phyloP scores from a whole-genome alignment of 2,329 filamentous ascomycete genomes.

The Ceratocystis papillata region DNA sequence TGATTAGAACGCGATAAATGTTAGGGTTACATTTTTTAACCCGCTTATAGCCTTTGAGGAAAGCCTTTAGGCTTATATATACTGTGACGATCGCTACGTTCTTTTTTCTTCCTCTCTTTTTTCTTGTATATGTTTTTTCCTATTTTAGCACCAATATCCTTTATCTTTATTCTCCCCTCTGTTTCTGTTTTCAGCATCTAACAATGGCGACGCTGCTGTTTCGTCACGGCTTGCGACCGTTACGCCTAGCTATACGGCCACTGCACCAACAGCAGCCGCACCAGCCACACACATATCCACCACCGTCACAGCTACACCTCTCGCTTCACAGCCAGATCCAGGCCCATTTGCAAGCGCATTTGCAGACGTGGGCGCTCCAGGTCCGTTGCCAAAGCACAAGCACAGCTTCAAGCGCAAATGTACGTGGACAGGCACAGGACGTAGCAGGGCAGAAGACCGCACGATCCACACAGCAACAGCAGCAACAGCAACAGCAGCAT shows the following conservation, averaged over 20 bases:
- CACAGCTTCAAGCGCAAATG: background rate
- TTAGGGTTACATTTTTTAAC: too few species aligned
- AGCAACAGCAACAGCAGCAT: background rate
- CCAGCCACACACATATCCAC: conserved; percentile 9
- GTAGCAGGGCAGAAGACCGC: background rate
- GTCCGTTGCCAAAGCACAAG: background rate
- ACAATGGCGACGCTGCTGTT: conserved; percentile 14
- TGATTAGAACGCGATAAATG: too few species aligned
- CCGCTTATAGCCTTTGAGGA: background rate
- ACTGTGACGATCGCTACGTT: background rate
- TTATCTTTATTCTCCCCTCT: background rate
- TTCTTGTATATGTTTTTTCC: background rate
- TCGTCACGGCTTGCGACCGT: conserved; percentile 11
- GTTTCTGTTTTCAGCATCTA: background rate
- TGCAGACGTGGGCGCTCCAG: background rate
- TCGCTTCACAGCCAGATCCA: conserved; percentile 3
- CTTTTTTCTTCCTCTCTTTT: background rate
- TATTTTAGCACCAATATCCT: background rate
- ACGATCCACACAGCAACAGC: background rate
- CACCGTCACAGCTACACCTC: conserved; percentile 1
- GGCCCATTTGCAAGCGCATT: background rate
- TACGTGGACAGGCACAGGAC: background rate
- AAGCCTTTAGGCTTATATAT: background rate
- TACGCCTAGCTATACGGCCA: background rate
- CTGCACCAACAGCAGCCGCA: background rate